Evolutionary conservation across 1,284 basidiomycete genomes (phyloP), one percentile per base, ranked within the genome.

Genomic region (Cutaneotrichosporon cutaneum): DNA sequence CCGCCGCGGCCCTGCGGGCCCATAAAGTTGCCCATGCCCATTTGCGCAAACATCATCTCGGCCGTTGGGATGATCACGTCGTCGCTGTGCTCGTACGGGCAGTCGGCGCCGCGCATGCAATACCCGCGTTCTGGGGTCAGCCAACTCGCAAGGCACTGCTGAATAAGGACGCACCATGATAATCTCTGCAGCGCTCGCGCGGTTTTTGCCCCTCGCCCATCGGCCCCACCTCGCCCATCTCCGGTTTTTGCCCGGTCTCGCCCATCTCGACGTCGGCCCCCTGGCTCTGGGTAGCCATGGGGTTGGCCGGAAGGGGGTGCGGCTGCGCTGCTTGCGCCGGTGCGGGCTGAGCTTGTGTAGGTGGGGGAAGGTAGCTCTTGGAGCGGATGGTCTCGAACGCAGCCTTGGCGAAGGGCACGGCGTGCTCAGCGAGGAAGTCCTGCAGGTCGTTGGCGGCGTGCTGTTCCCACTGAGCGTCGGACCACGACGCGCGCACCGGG

Each of bases 371-470:
- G 36, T 90, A 94, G 4, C 90, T 89, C 80, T 90, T 90, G 60
- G 88, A 87, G 64, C 88, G 82, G 44, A 94, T 84, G 30, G 89
- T 87, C 44, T 86, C 86, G 79, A 96, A 92, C 62, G 95, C 84
- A 27, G 87, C 87, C 70, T 91, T 85, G 62, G 95, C 89, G 77
- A 97, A 97, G 51, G 85, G 74, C 26, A 82, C 67, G 42, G 88
- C 87, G 80, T 92, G 90, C 81, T 89, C 90, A 80, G 93, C 93
- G 51, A 97, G 84, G 77, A 97, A 97, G 79, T 96, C 94, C 59
- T 89, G 87, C 61, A 97, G 83, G 75, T 96, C 92, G 1, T 84
- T 76, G 10, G 83, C 78, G 57, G 97, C 82, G 74, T 92, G 77
- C 76, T 87, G 85, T 68, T 88, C 84, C 82, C 96, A 87, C 67